phyloP scores from a whole-genome alignment of 2,329 filamentous ascomycete species.

The Nothophaeocryptopus gaeumannii region DNA sequence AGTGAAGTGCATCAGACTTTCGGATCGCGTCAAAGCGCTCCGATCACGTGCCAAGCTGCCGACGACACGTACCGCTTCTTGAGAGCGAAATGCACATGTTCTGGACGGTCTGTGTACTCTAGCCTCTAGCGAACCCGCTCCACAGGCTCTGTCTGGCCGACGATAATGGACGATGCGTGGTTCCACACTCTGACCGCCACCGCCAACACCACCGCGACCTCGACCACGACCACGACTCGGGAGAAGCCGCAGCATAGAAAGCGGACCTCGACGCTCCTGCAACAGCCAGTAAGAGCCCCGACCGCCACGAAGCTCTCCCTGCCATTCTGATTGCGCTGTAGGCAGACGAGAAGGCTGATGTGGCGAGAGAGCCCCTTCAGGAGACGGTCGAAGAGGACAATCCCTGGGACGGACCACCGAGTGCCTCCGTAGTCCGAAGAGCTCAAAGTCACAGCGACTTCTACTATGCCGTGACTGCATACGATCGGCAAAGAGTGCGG shows the following conservation, averaged over 20 bases:
- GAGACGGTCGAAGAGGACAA: constrained; percentile 54
- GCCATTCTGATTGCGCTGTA: constrained; percentile 47
- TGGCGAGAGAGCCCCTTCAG: constrained; percentile 57
- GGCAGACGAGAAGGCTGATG: constrained; percentile 55
- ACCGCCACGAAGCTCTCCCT: constrained; percentile 28
- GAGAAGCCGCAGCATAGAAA: constrained; percentile 58
- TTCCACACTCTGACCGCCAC: constrained; percentile 64
- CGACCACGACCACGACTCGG: constrained; percentile 53
- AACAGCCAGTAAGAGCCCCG: constrained; percentile 48
- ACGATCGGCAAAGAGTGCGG: constrained; percentile 53
- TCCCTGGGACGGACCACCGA: constrained; percentile 56
- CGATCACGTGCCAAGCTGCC: too few relatives aligned
- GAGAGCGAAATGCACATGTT: too few relatives aligned
- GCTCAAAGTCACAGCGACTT: constrained; percentile 79
- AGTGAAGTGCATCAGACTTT: too few relatives aligned
- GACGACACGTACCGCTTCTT: too few relatives aligned
- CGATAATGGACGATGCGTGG: constrained; percentile 68
- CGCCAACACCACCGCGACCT: constrained; percentile 58
- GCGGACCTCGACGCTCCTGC: constrained; percentile 62
- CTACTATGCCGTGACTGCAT: constrained; percentile 60
- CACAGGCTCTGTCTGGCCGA: constrained; percentile 3
- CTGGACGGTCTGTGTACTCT: too few relatives aligned
- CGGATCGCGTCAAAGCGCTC: too few relatives aligned
- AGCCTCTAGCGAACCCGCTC: background rate
- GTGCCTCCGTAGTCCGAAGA: constrained; percentile 62